Evolutionary conservation across 257 asterid genomes (phyloP).

Genomic region (Salvia splendens): DNA sequence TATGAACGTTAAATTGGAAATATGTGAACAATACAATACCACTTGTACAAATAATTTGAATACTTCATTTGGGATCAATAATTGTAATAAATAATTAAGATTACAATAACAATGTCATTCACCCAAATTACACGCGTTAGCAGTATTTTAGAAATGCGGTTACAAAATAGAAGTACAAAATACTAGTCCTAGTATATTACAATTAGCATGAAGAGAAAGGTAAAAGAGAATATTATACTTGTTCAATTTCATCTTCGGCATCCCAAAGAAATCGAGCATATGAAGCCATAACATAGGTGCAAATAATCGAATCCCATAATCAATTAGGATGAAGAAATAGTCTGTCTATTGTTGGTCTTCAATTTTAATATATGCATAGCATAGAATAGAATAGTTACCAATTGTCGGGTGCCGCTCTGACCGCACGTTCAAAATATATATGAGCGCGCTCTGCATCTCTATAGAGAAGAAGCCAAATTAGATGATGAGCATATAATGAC

Average conservation of each 20-base stretch:
- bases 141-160: background rate
- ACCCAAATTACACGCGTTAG: background rate
- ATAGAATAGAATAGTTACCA: conserved; percentile 33
- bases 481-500: conserved; percentile 50
- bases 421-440: conserved; percentile 43
- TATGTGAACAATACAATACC: too few species aligned
- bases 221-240: too few species aligned
- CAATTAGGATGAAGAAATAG: background rate
- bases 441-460: conserved; percentile 47
- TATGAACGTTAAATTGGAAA: too few species aligned
- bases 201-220: too few species aligned
- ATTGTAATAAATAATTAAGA: too few species aligned
- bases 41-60: too few species aligned
- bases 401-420: conserved; percentile 49
- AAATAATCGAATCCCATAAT: background rate
- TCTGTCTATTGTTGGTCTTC: too few species aligned
- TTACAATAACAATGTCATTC: background rate
- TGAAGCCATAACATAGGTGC: conserved; percentile 57
- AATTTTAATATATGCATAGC: background rate
- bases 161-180: background rate
- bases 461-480: conserved; percentile 44
- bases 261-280: conserved; percentile 70
- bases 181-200: background rate
- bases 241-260: conserved; percentile 40
- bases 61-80: too few species aligned